Evolutionary conservation across 768 basidiomycete species (phyloP), one percentile per base, ranked within the genome.

Genomic region (Calocybe indica): DNA sequence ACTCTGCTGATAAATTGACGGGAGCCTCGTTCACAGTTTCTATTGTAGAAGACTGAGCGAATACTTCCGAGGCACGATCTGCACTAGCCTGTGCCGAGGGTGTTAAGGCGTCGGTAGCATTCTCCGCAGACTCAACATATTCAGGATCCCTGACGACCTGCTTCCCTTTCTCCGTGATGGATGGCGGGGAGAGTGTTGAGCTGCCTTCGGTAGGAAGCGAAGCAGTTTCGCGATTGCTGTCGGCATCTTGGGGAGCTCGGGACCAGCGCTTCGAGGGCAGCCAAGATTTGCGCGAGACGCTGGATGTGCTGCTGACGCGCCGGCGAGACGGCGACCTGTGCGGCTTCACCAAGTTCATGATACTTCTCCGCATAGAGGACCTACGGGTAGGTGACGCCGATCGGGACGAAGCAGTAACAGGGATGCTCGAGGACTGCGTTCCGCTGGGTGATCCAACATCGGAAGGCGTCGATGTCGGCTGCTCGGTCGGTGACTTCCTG

Each of bases 301-400:
- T 43, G 31, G 43, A 38, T 40, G 40, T 35, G 47, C 45, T 49
- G 46, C 55, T 48, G 11, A 48, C 40, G 22, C 50, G 56, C 36
- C 44, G 46, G 43, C 53, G 47, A 6, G 55, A 22, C 22, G 22
- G 22, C 22, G 22, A 22, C 22, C 22, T 51, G 46, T 53, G 55
- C 45, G 66, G 55, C 37, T 59, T 62, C 6, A 58, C 65, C 35
- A 55, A 56, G 52, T 49, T 69, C 49, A 58, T 51, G 38, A 75
- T 56, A 44, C 65, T 70, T 40, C 54, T 68, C 4, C 70, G 64
- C 3, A 71, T 56, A 5, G 63, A 52, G 29, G 60, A 46, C 7
- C 58, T 52, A 14, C 45, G 49, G 42, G 48, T 56, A 49, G 39
- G 53, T 55, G 43, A 46, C 51, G 50, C 33, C 29, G 50, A 32